Evolutionary conservation across 257 asterid genomes (phyloP).

Genomic region (Plantago major): DNA sequence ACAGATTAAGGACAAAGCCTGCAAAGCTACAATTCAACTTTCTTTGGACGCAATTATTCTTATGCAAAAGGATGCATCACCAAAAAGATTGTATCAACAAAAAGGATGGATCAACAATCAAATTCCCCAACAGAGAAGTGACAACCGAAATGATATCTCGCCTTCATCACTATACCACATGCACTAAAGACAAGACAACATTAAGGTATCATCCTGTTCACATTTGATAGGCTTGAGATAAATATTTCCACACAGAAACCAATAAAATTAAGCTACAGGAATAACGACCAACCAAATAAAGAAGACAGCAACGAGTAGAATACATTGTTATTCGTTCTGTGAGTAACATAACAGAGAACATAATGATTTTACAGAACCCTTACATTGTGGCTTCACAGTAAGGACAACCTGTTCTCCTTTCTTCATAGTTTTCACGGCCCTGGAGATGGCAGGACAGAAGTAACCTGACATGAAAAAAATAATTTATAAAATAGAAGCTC

Average conservation of each 20-base stretch:
- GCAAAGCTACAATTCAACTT: not conserved
- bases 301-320: too few species aligned
- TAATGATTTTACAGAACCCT: constrained; percentile 11
- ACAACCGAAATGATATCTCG: too few species aligned
- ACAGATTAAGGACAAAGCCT: not conserved
- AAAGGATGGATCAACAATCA: not conserved
- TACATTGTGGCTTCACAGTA: constrained; percentile 67
- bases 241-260: too few species aligned
- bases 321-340: too few species aligned
- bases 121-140: not conserved
- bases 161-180: too few species aligned
- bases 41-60: not conserved
- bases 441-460: constrained; percentile 65
- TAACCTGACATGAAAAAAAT: constrained; percentile 32
- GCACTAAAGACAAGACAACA: too few species aligned
- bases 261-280: too few species aligned
- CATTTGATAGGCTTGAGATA: too few species aligned
- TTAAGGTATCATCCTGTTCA: too few species aligned
- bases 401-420: constrained; percentile 66
- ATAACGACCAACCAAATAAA: too few species aligned
- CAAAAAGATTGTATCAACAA: too few species aligned
- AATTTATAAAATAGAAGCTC: not conserved
- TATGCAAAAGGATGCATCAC: not conserved
- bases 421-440: constrained; percentile 77
- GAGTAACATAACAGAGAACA: too few species aligned